These are phyloP conservation scores for Aspergillus sp. DNA, from an alignment of 2,329 filamentous ascomycete species.

Conservation along the genomic window DNA sequence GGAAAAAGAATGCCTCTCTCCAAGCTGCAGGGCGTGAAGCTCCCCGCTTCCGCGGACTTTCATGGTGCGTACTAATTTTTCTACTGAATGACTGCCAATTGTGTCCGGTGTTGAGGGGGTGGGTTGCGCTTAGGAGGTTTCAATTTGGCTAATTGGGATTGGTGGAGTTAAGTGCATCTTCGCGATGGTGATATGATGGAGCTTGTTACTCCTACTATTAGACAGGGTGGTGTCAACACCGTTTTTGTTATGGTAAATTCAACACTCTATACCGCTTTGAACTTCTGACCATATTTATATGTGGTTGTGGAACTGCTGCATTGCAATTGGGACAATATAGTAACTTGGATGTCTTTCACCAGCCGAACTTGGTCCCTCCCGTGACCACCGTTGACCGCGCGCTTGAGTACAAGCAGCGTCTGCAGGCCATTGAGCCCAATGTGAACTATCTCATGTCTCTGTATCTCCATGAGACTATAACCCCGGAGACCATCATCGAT, in stretches of 20 bases:
- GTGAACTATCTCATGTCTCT: constrained; percentile 75
- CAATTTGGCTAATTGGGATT: constrained; percentile 14
- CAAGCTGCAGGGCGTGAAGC: constrained; percentile 45
- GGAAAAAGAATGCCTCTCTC: constrained; percentile 34
- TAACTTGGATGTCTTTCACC: constrained; percentile 24
- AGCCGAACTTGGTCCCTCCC: constrained; percentile 68
- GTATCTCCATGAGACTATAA: constrained; percentile 66
- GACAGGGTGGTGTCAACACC: constrained; percentile 66
- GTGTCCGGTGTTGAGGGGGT: constrained; percentile 14
- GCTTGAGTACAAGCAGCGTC: constrained; percentile 64
- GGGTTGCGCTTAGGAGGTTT: not conserved
- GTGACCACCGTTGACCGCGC: constrained; percentile 64
- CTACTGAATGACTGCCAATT: not conserved
- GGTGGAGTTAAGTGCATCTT: constrained; percentile 58
- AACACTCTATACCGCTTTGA: constrained; percentile 8
- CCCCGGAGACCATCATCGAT: constrained; percentile 69
- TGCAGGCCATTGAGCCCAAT: constrained; percentile 62
- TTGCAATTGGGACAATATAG: not conserved
- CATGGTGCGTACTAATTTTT: constrained; percentile 46
- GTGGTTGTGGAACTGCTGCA: not conserved
- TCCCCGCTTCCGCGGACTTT: constrained; percentile 68
- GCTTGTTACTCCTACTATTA: constrained; percentile 56
- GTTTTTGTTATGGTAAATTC: constrained; percentile 56
- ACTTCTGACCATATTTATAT: not conserved
- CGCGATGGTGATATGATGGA: constrained; percentile 67